These are phyloP conservation scores for Trypethelium eluteriae DNA, from an alignment of 495 filamentous ascomycete genomes.

Conservation along the genomic window DNA sequence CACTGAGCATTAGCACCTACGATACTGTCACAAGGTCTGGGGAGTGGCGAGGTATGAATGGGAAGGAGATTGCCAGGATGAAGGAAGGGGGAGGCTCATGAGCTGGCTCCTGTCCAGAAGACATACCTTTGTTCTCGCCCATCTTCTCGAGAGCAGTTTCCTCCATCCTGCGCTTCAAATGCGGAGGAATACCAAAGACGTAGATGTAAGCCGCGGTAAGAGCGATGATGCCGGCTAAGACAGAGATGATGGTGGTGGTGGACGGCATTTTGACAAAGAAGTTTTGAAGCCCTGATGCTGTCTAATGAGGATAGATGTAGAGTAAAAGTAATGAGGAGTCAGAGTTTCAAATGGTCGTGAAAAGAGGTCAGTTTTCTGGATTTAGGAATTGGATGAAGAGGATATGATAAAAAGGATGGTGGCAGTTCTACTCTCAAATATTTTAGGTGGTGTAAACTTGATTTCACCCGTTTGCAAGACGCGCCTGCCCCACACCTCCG, in stretches of 20 bases:
- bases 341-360: not conserved
- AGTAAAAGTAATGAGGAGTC: not conserved
- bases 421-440: too few relatives aligned
- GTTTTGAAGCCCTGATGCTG: not conserved
- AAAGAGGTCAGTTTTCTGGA: not conserved
- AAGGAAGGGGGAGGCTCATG: not conserved
- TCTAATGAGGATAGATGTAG: not conserved
- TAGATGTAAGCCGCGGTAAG: not conserved
- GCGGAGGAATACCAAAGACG: slow-evolving; percentile 35
- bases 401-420: too few relatives aligned
- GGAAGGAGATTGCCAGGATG: not conserved
- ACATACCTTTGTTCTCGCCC: slow-evolving; percentile 43
- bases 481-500: not conserved
- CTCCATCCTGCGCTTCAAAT: slow-evolving; percentile 39
- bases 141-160: slow-evolving; percentile 44
- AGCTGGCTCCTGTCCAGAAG: not conserved
- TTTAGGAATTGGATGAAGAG: not conserved
- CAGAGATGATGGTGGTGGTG: slow-evolving; percentile 1
- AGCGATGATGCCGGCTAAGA: slow-evolving; percentile 11
- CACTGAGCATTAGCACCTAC: not conserved
- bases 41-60: too few relatives aligned
- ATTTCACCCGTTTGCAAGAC: slow-evolving; percentile 5
- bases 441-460: not conserved
- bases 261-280: slow-evolving; percentile 2
- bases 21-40: too few relatives aligned